Conservation (phyloP, 768 basidiomycete genomes). For the Trametes cubensis region DNA sequence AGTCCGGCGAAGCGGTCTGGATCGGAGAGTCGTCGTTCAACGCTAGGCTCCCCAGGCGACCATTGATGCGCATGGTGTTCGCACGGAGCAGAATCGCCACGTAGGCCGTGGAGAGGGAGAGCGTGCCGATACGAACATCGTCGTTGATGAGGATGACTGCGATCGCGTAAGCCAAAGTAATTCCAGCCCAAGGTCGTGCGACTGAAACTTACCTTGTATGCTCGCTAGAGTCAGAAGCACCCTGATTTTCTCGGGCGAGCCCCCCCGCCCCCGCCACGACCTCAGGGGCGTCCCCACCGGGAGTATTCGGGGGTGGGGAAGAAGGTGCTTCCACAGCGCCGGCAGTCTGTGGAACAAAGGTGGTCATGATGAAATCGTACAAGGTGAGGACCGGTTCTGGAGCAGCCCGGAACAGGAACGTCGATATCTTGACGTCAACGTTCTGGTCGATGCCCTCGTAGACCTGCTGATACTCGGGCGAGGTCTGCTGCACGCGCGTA, state of each 20-base stretch:
- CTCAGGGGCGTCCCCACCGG: constrained; percentile 17
- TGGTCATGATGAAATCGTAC: constrained; percentile 97
- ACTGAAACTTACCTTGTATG: constrained; percentile 62
- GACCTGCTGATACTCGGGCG: constrained; percentile 79
- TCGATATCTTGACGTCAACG: constrained; percentile 85
- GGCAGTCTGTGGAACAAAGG: constrained; percentile 74
- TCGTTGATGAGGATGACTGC: constrained; percentile 80
- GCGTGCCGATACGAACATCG: constrained; percentile 71
- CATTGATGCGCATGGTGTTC: constrained; percentile 76
- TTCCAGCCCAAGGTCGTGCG: neutral
- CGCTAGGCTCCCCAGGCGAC: constrained; percentile 80
- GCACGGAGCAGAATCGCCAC: constrained; percentile 74
- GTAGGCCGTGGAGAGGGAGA: constrained; percentile 88
- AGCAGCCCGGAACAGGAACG: constrained; percentile 84
- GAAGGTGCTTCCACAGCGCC: constrained; percentile 11
- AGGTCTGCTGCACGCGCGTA: constrained; percentile 74
- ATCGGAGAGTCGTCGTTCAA: constrained; percentile 71
- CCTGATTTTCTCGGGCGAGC: constrained; percentile 58
- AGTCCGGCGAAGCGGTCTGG: constrained; percentile 58
- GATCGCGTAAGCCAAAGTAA: constrained; percentile 1
- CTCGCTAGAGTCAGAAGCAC: constrained; percentile 83
- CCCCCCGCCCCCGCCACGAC: constrained; percentile 12
- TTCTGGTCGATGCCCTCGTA: constrained; percentile 89
- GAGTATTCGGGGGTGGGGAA: constrained; percentile 5
- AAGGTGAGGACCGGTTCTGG: constrained; percentile 89